These are phyloP conservation scores for Pholiota microspora DNA, from an alignment of 768 basidiomycete species.

Conservation along the genomic window DNA sequence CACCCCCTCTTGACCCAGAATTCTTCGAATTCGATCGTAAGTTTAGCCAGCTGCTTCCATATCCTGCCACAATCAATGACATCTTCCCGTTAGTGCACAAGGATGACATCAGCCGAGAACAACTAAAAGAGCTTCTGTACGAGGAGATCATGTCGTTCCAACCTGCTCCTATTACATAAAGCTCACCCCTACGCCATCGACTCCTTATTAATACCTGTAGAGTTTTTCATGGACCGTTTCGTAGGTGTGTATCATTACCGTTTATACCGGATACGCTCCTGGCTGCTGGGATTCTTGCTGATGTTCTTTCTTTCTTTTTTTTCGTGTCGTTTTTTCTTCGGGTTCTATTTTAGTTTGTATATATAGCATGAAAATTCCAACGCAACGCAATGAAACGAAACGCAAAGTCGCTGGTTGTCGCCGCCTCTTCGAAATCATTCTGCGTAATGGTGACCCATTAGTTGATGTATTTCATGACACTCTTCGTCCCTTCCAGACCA, in stretches of 20 bases:
- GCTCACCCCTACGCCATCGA: not conserved
- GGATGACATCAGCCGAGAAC: conserved; percentile 93
- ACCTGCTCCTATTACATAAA: conserved; percentile 48
- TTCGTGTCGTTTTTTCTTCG: not conserved
- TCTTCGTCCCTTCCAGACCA: too few relatives aligned
- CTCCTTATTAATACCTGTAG: conserved; percentile 1
- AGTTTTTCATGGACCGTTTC: conserved; percentile 6
- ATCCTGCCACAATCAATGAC: too few relatives aligned
- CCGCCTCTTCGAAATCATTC: too few relatives aligned
- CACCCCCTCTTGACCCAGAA: conserved; percentile 90
- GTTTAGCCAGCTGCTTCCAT: too few relatives aligned
- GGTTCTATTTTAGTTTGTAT: not conserved
- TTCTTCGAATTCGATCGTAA: conserved; percentile 97
- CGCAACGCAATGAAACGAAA: too few relatives aligned
- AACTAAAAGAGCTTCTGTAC: conserved; percentile 91
- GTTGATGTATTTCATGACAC: too few relatives aligned
- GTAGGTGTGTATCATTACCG: conserved; percentile 4
- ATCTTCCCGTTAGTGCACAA: conserved; percentile 95
- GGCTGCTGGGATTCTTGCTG: not conserved
- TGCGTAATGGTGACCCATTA: too few relatives aligned
- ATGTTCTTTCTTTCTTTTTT: not conserved
- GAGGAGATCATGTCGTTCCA: conserved; percentile 94
- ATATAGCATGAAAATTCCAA: not conserved
- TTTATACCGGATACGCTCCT: too few relatives aligned
- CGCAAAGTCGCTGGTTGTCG: not conserved